A percentile compares a stretch with the other conserved stretches of the same genome.
Evolutionary conservation across 768 basidiomycete species (phyloP).

Genomic region (Nidularia pulvinata): DNA sequence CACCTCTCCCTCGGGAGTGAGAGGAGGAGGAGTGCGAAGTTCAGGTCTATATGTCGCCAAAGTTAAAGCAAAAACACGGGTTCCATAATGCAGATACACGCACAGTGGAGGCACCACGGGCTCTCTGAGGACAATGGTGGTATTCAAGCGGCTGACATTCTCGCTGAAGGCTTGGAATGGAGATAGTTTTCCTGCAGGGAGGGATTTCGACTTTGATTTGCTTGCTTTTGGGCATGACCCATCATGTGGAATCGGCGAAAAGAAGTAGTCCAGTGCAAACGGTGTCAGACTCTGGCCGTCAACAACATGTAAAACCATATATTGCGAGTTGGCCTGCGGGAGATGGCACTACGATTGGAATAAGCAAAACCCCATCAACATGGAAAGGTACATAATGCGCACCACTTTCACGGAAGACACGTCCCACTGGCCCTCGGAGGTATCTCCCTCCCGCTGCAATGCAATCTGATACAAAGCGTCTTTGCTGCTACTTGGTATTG

Average conservation of each 20-base stretch:
- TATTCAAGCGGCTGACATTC: constrained; percentile 36
- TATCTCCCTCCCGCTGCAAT: constrained; percentile 44
- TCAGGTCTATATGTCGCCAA: constrained; percentile 48
- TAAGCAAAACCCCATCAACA: constrained; percentile 1
- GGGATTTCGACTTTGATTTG: constrained; percentile 7
- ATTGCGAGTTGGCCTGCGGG: constrained; percentile 47
- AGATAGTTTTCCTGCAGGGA: constrained; percentile 20
- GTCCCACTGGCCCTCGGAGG: constrained; percentile 47
- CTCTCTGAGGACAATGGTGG: constrained; percentile 45
- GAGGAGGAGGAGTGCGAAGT: constrained; percentile 64
- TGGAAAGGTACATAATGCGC: constrained; percentile 16
- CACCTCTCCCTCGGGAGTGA: constrained; percentile 66
- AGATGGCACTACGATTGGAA: constrained; percentile 62
- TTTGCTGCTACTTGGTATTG: constrained; percentile 24
- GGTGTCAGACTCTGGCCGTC: constrained; percentile 38
- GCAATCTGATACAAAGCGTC: constrained; percentile 73
- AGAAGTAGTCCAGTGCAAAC: constrained; percentile 73
- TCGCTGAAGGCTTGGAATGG: constrained; percentile 14
- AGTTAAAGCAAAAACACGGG: not conserved
- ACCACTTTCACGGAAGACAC: constrained; percentile 65
- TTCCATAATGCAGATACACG: constrained; percentile 15
- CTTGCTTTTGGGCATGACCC: constrained; percentile 56
- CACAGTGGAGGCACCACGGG: constrained; percentile 60
- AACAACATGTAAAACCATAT: constrained; percentile 54
- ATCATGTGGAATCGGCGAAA: constrained; percentile 66